Percentiles rank a stretch among this genome's conserved stretches.
Evolutionary conservation across 805 yeast genomes (phyloP).

Genomic region (Pichia occidentalis): DNA sequence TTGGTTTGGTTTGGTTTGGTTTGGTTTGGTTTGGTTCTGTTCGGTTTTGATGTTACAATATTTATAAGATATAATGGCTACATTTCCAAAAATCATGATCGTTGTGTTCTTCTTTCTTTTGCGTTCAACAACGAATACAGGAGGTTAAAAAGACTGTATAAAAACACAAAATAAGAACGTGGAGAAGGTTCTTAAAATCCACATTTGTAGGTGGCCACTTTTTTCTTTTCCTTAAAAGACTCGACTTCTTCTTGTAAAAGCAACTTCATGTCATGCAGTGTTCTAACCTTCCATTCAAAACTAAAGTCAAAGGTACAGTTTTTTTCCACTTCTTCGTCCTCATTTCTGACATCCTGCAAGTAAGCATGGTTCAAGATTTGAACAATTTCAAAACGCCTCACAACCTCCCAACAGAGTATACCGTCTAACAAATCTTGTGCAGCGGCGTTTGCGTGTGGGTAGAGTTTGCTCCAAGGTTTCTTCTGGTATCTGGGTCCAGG

Average conservation of each 20-base stretch:
- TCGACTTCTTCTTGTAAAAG: constrained; percentile 48
- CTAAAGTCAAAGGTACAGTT: constrained; percentile 52
- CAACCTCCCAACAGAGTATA: constrained; percentile 62
- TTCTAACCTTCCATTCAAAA: constrained; percentile 44
- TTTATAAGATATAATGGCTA: too few relatives aligned
- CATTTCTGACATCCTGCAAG: constrained; percentile 46
- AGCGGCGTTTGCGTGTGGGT: constrained; percentile 51
- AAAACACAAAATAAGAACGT: too few relatives aligned
- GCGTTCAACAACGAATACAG: too few relatives aligned
- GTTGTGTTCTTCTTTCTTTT: too few relatives aligned
- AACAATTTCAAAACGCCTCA: constrained; percentile 45
- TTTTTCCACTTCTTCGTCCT: constrained; percentile 50
- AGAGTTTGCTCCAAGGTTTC: constrained; percentile 45
- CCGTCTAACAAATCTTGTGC: constrained; percentile 48
- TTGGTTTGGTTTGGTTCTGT: too few relatives aligned
- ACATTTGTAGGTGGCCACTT: too few relatives aligned
- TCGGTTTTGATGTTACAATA: too few relatives aligned
- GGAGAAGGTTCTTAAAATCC: too few relatives aligned
- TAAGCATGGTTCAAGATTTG: constrained; percentile 54
- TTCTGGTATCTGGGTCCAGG: constrained; percentile 38
- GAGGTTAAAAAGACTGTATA: too few relatives aligned
- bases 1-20: too few relatives aligned
- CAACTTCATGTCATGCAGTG: constrained; percentile 41
- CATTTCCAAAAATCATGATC: too few relatives aligned
- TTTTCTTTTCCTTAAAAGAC: constrained; percentile 36